Base-by-base conservation (phyloP, 1,284 basidiomycete genomes). In the Moniliella sp. region DNA sequence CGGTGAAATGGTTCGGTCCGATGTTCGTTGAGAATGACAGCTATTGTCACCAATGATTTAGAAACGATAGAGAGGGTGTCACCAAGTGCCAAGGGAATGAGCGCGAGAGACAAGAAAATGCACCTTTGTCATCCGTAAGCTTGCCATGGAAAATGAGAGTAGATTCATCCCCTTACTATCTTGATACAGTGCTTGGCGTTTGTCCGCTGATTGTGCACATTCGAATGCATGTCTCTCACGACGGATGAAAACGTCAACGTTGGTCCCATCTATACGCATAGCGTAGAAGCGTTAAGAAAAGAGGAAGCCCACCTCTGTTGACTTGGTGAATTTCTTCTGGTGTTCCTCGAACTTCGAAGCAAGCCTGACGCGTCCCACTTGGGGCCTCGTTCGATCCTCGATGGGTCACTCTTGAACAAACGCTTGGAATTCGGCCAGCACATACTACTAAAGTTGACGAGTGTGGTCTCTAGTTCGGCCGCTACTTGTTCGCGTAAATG, bases 111-210 rank as follows among this genome's bases (percentile, higher is more conserved):
- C n/a, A 27, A 28, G n/a, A 21, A 60, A 65, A 27, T 43, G 84
- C 83, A 75, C 70, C 94, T 84, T 54, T 97, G 86, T 32, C 70
- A 42, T 94, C 65, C 61, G 94, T 94, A n/a, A n/a, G n/a, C n/a
- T n/a, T n/a, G n/a, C n/a, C n/a, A n/a, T n/a, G n/a, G n/a, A n/a
- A n/a, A 31, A 77, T 78, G 26, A 93, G 81, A 88, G 67, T 12
- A 83, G 65, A 38, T 76, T 78, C 68, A 94, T 94, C 62, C 94
- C 88, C 62, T 83, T 88, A 29, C 91, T 68, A 48, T 94, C 82
- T 50, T 76, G 76, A 58, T 84, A 78, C 3, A 94, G 66, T 19
- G 72, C 70, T 21, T 70, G 67, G 1, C 74, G 72, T n/a, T 71
- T 68, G 2, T 71, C 69, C 1, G 71, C 71, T 50, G 74, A 75